Base-by-base conservation (phyloP, 352 stramenopile genomes). In the Phytophthora gonapodyides region DNA sequence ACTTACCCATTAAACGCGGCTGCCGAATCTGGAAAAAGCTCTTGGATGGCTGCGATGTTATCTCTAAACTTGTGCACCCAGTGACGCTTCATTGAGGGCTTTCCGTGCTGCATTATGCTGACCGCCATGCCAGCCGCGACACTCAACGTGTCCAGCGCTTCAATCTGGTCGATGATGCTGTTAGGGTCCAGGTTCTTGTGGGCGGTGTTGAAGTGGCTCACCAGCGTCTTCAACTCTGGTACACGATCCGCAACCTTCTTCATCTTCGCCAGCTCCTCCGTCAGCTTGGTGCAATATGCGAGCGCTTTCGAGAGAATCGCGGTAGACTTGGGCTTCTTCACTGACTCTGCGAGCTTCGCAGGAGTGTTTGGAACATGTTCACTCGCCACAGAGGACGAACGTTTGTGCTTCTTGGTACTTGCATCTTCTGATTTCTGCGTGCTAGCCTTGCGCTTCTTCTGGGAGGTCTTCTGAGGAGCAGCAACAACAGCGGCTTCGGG, bases 51-150 rank as follows among this genome's bases (percentile, higher is more conserved):
- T 11, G 52, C 30, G 12, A 59, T 27, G 6, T 59, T 49, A 21
- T 59, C 52, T 27, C 52, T 12, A 40, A 59, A 59, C 30, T 59
- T 59, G 3, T 50, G 52, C 16, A 59, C 52, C 52, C 52, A 59
- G 16, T 43, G n/a, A 7, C 40, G 27, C n/a, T 59, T 49, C 40
- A 59, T 51, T 12, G 36, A 7, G 2, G 52, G 52, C 30, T 59
- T 49, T 7, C 52, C 52, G 2, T 59, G 30, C 30, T 51, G 52
- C 52, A 59, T 59, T 6, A 59, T 43, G 30, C 52, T 43, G 17
- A 59, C 33, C 10, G 52, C 52, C 52, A 51, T 43, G 24, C 7
- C 30, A 9, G 30, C 52, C 40, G 50, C 38, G 7, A 27, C 30
- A 8, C 27, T 51, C 16, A 59, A 33, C 31, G 27, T 50, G 27